These are phyloP conservation scores for Chlorella variabilis DNA, from an alignment of 163 green algal genomes.

Conservation along the genomic window DNA sequence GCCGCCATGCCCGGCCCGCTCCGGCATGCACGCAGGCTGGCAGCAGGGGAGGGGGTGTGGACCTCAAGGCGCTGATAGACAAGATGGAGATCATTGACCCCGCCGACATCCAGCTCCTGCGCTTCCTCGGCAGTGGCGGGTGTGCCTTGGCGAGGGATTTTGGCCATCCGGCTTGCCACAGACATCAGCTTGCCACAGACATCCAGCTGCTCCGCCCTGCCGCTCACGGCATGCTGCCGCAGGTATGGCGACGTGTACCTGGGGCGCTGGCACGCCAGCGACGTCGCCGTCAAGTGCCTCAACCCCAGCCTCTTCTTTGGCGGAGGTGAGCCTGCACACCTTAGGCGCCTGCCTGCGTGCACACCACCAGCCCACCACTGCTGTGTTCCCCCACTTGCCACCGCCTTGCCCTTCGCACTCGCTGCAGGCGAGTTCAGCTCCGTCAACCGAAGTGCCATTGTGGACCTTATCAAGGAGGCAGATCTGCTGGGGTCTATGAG, in stretches of 20 bases:
- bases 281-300: slow-evolving; percentile 84
- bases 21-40: no score
- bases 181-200: no score
- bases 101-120: slow-evolving; percentile 61
- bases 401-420: background rate
- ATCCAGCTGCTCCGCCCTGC: no score
- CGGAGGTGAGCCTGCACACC: slow-evolving; percentile 33
- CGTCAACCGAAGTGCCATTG: slow-evolving; percentile 50
- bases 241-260: slow-evolving; percentile 79
- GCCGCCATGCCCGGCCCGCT: no score
- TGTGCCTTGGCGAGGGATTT: no score
- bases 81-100: slow-evolving; percentile 54
- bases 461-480: slow-evolving; percentile 78
- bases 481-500: slow-evolving; percentile 70
- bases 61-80: slow-evolving; percentile 23
- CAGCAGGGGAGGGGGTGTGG: slow-evolving; percentile 6
- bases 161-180: no score
- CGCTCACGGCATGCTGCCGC: no score
- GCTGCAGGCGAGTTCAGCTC: background rate
- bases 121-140: slow-evolving; percentile 57
- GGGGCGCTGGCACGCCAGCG: slow-evolving; percentile 67
- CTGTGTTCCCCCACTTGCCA: background rate
- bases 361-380: no score
- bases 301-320: slow-evolving; percentile 72
- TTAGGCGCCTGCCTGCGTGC: background rate